phyloP scores from a whole-genome alignment of 2,329 filamentous ascomycete species.

The Colletotrichum sp. region DNA sequence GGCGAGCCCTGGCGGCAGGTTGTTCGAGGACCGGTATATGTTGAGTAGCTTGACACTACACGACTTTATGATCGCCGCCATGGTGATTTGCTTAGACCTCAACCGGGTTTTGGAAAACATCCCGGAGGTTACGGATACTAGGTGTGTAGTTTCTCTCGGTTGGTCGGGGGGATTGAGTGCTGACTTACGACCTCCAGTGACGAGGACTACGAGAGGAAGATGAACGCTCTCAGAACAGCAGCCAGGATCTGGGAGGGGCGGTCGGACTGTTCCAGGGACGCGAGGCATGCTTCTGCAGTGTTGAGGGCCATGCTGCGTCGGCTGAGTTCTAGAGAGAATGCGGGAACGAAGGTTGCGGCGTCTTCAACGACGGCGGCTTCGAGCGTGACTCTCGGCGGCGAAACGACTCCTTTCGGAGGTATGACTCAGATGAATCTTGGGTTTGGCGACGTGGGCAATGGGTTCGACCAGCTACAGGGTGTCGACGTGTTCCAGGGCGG shows the following conservation, averaged over 20 bases:
- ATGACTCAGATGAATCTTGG: not conserved
- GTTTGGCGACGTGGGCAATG: not conserved
- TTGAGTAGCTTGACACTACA: constrained; percentile 56
- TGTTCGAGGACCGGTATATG: constrained; percentile 59
- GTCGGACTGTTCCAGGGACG: constrained; percentile 41
- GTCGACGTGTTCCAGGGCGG: constrained; percentile 23
- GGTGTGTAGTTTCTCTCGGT: constrained; percentile 28
- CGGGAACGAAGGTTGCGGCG: not conserved
- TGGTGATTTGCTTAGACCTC: constrained; percentile 61
- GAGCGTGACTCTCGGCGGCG: constrained; percentile 20
- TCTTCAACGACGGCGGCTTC: not conserved
- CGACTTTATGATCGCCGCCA: constrained; percentile 63
- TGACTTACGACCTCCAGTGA: constrained; percentile 23
- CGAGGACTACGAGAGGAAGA: constrained; percentile 36
- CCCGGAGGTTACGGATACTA: constrained; percentile 37
- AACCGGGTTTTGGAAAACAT: constrained; percentile 17
- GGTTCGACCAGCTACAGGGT: not conserved
- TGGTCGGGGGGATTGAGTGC: not conserved
- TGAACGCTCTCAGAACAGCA: constrained; percentile 41
- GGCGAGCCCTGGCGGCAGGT: constrained; percentile 50
- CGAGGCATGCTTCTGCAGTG: constrained; percentile 45
- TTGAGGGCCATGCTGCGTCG: constrained; percentile 43
- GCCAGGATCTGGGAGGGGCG: constrained; percentile 47
- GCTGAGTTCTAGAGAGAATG: not conserved
- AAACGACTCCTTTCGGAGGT: constrained; percentile 1